Conservation (phyloP, 352 stramenopile genomes). For the Discostella stelligera region DNA sequence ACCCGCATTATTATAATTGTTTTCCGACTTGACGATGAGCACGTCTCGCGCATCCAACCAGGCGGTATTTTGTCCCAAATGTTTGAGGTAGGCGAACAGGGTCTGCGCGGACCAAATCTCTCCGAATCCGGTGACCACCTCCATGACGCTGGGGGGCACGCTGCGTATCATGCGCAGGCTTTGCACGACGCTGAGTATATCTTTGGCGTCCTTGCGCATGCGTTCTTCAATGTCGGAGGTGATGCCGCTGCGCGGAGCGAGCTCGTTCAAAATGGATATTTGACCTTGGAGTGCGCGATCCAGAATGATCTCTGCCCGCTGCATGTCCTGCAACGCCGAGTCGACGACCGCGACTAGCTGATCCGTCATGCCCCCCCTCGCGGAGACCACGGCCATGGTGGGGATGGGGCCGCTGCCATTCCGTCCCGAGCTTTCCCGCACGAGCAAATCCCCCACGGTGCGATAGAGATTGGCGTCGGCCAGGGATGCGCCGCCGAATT, state of each 20-base stretch:
- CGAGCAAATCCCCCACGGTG: slow-evolving; percentile 61
- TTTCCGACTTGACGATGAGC: slow-evolving; percentile 79
- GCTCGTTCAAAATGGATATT: slow-evolving; percentile 59
- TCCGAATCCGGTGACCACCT: slow-evolving; percentile 92
- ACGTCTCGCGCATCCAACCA: slow-evolving; percentile 92
- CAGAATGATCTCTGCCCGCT: slow-evolving; percentile 43
- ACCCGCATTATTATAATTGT: slow-evolving; percentile 60
- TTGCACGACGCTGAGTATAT: slow-evolving; percentile 69
- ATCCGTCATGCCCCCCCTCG: slow-evolving; percentile 66
- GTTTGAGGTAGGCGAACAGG: slow-evolving; percentile 81
- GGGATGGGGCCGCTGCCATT: slow-evolving; percentile 45
- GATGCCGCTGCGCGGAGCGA: slow-evolving; percentile 40
- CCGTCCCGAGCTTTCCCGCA: slow-evolving; percentile 4
- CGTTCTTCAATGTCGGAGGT: slow-evolving; percentile 43
- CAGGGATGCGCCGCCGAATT: slow-evolving; percentile 66
- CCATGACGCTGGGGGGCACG: slow-evolving; percentile 61
- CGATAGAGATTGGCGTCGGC: slow-evolving; percentile 56
- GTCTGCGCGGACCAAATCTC: slow-evolving; percentile 94
- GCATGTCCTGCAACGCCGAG: slow-evolving; percentile 55
- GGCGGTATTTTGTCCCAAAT: slow-evolving; percentile 65
- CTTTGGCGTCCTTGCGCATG: slow-evolving; percentile 57
- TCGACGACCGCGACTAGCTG: slow-evolving; percentile 62
- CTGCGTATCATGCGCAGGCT: slow-evolving; percentile 65
- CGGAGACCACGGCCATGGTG: slow-evolving; percentile 68
- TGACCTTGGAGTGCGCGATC: slow-evolving; percentile 80